Conservation (phyloP, 371 early-diverging fungal species). For the Synchytrium microbalum region DNA sequence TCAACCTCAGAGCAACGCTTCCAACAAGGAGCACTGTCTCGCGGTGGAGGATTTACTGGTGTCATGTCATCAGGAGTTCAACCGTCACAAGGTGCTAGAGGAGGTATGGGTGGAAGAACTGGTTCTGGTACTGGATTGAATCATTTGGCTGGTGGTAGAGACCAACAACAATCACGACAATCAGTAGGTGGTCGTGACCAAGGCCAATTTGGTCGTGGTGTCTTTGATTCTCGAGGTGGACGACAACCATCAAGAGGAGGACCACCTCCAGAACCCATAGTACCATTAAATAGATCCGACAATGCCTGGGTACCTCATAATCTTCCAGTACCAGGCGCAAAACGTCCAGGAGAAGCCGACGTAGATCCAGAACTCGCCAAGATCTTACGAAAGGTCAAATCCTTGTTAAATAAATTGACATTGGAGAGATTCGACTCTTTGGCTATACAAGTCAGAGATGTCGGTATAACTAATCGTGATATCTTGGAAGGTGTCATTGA, state of each 20-base stretch:
- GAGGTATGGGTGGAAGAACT: constrained; percentile 13
- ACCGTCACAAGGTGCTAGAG: constrained; percentile 20
- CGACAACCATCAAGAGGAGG: neutral
- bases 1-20: constrained; percentile 24
- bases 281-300: constrained; percentile 69
- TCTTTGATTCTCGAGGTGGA: constrained; percentile 11
- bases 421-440: constrained; percentile 86
- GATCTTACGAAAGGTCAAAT: constrained; percentile 70
- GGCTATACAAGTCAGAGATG: constrained; percentile 71
- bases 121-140: constrained; percentile 28
- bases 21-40: constrained; percentile 25
- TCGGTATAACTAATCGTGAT: constrained; percentile 53
- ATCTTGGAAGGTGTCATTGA: constrained; percentile 71
- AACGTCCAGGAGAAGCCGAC: constrained; percentile 32
- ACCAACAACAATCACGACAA: constrained; percentile 28
- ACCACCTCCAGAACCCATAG: constrained; percentile 27
- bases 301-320: constrained; percentile 73
- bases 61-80: constrained; percentile 32
- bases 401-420: constrained; percentile 90
- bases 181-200: constrained; percentile 8
- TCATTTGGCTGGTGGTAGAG: constrained; percentile 36
- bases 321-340: constrained; percentile 22
- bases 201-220: constrained; percentile 10
- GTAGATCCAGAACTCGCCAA: constrained; percentile 2
- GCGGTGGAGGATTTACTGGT: constrained; percentile 38